Conservation (phyloP, 306 rosid species). For the Cucumis melo region DNA sequence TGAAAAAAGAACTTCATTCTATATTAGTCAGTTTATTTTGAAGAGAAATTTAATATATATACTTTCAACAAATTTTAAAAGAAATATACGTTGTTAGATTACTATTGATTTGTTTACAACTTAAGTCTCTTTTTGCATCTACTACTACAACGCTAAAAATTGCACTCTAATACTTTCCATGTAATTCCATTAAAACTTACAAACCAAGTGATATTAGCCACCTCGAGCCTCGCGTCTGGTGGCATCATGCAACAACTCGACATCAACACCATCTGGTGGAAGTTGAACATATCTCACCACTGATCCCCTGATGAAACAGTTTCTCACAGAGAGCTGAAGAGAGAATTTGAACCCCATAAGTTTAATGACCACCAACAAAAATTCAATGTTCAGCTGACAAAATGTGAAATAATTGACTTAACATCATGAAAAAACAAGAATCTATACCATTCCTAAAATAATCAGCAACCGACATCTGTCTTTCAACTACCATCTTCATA, state of each 20-base stretch:
- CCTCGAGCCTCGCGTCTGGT: conserved; percentile 98
- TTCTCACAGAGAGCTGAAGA: conserved; percentile 88
- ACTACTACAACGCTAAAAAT: background rate
- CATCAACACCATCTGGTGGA: conserved; percentile 94
- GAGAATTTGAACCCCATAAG: conserved; percentile 7
- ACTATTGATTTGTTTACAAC: no score
- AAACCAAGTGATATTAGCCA: conserved; percentile 26
- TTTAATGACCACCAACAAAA: background rate
- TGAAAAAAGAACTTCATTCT: no score
- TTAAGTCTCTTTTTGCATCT: no score
- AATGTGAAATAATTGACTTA: background rate
- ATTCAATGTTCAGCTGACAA: background rate
- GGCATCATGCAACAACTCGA: conserved; percentile 88
- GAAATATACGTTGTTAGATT: no score
- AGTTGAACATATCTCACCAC: conserved; percentile 96
- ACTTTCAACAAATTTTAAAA: no score
- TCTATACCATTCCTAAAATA: no score
- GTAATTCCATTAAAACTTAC: background rate
- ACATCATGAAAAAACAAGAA: background rate
- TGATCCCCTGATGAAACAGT: conserved; percentile 96
- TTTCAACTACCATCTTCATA: no score
- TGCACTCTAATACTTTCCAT: background rate
- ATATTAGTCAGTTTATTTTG: no score
- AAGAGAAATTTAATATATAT: no score
- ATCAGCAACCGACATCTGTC: no score